These are phyloP conservation scores for Artemisia argyi DNA, from an alignment of 129 eudicot genomes.

Conservation along the genomic window DNA sequence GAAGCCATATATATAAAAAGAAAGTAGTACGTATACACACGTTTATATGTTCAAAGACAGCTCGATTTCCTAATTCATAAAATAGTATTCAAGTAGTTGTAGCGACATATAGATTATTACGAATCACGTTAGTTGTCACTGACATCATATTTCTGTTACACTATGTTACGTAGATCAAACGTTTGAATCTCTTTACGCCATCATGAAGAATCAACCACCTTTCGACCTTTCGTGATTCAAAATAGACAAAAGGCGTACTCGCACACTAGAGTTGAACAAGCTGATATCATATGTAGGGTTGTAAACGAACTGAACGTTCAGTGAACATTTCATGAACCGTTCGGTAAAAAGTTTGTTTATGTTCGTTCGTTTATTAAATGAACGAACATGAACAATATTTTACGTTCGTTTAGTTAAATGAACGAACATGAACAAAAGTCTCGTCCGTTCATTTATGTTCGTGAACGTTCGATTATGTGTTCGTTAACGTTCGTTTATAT, in stretches of 20 bases:
- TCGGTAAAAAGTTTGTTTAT: too few species aligned
- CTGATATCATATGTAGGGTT: too few species aligned
- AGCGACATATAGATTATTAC: neutral
- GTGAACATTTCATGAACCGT: too few species aligned
- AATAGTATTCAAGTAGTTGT: neutral
- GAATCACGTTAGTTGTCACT: slow-evolving; percentile 4
- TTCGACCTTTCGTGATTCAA: neutral
- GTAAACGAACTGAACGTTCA: too few species aligned
- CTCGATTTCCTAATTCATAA: neutral
- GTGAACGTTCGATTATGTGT: too few species aligned
- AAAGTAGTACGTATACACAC: neutral
- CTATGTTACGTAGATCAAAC: slow-evolving; percentile 1
- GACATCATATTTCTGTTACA: slow-evolving; percentile 16
- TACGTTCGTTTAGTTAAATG: too few species aligned
- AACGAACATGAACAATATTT: too few species aligned
- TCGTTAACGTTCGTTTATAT: too few species aligned
- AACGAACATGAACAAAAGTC: too few species aligned
- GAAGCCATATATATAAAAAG: too few species aligned
- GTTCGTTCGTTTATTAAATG: too few species aligned
- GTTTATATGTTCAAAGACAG: neutral
- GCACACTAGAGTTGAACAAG: slow-evolving; percentile 7
- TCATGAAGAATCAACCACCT: neutral
- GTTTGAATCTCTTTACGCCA: slow-evolving; percentile 18
- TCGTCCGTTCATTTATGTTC: too few species aligned
- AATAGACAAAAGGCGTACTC: neutral